Evolutionary conservation across 208 protist species (phyloP).

Genomic region (Borovskyia barvae): DNA sequence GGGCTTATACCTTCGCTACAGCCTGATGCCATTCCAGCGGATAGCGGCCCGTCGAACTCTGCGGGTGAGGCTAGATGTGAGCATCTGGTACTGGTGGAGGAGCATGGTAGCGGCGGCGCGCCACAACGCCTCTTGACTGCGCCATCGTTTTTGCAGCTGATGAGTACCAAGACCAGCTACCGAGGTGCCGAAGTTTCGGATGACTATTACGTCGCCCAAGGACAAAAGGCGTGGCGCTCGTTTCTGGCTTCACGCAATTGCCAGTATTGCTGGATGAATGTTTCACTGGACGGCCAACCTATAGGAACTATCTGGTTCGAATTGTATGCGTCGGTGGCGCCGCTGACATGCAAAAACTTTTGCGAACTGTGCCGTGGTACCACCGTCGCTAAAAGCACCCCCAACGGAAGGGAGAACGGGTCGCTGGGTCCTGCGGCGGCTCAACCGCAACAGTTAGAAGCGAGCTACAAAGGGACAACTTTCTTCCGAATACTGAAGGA

Average conservation of each 20-base stretch:
- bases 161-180: conserved; percentile 52
- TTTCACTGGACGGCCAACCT: conserved; percentile 33
- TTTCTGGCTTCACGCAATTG: conserved; percentile 66
- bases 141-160: conserved; percentile 39
- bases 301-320: conserved; percentile 77
- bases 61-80: too few species aligned
- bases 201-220: conserved; percentile 64
- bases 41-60: too few species aligned
- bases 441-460: conserved; percentile 22
- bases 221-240: conserved; percentile 40
- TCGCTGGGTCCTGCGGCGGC: neutral
- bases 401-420: neutral
- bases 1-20: neutral
- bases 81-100: conserved; percentile 27
- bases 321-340: conserved; percentile 77
- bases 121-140: conserved; percentile 24
- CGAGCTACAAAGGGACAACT: conserved; percentile 88
- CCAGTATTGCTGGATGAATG: conserved; percentile 82
- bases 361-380: conserved; percentile 82
- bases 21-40: too few species aligned
- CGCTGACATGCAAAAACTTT: conserved; percentile 93
- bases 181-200: conserved; percentile 26
- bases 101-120: conserved; percentile 8
- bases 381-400: conserved; percentile 18
- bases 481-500: conserved; percentile 93